Base-by-base conservation (phyloP, 768 basidiomycete species). In the Hygrocybe punicea region DNA sequence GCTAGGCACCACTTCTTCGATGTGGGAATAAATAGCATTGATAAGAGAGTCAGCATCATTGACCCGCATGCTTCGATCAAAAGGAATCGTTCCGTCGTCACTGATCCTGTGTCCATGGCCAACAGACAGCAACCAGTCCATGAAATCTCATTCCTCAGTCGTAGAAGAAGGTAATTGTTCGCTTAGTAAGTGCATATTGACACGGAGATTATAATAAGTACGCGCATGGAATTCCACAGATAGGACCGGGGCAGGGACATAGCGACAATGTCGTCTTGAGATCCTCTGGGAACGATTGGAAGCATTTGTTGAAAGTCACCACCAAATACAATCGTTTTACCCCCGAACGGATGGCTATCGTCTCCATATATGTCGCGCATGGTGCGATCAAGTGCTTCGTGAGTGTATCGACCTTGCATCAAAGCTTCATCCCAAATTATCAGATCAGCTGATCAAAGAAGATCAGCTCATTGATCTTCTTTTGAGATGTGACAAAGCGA, bases 241-340 rank as follows among this genome's bases (percentile, higher is more conserved):
- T 60, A 33, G n/a, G 77, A 81, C 4, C 62, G 50, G 16, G 61
- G 66, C 0, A 81, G 60, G 3, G 67, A 67, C 1, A 73, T 73
- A 56, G 40, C 57, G 4, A 80, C 66, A 64, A 79, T 77, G 6
- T 78, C 67, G 34, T 67, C 65, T 37, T 71, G 54, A 4, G 67
- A 62, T 0, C 78, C 79, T 56, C 69, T 60, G 0, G 54, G 62
- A 10, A 82, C 65, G 0, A 82, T 75, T 39, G 78, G 80, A 0
- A 82, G 67, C 0, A 63, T 79, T 59, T 81, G 81, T 5, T 69
- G 69, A 52, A 78, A 81, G 60, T 82, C 79, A 1, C 79, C 81
- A 49, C 77, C 78, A 70, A 81, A 78, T 1, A 82, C 52, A 1
- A 78, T 60, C 19, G 74, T 74, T 6, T 79, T 63, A 16, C 75